phyloP scores from a whole-genome alignment of 1,284 basidiomycete genomes.

The Ustilago vetiveriae region DNA sequence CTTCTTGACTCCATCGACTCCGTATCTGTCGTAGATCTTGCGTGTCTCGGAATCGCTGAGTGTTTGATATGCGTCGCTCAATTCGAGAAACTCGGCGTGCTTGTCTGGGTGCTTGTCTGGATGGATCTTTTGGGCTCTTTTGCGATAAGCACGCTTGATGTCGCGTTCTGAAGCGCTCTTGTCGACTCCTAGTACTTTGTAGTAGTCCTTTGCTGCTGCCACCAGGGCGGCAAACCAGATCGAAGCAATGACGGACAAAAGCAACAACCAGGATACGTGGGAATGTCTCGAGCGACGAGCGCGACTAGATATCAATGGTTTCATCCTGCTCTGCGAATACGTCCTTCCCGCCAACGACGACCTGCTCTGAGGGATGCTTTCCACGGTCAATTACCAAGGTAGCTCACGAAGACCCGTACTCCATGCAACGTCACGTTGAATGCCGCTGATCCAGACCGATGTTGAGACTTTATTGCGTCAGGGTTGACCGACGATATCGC shows the following conservation, averaged over 20 bases:
- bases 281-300: background rate
- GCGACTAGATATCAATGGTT: constrained; percentile 33
- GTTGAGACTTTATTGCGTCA: too few relatives aligned
- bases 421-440: too few relatives aligned
- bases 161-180: constrained; percentile 58
- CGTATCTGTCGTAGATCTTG: constrained; percentile 63
- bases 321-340: constrained; percentile 13
- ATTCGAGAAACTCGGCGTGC: constrained; percentile 68
- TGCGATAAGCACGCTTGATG: constrained; percentile 65
- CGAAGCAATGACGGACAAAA: constrained; percentile 14
- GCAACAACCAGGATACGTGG: constrained; percentile 15
- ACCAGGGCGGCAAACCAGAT: constrained; percentile 40
- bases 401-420: background rate
- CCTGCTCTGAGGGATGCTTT: background rate
- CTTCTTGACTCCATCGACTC: constrained; percentile 64
- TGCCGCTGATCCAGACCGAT: too few relatives aligned
- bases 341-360: background rate
- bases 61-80: constrained; percentile 65
- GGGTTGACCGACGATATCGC: too few relatives aligned
- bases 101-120: constrained; percentile 67
- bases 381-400: background rate
- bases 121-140: constrained; percentile 63
- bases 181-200: constrained; percentile 62
- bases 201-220: constrained; percentile 58
- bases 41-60: constrained; percentile 60